Evolutionary conservation across 352 stramenopile genomes (phyloP).

Genomic region (Blastocystis sp.): DNA sequence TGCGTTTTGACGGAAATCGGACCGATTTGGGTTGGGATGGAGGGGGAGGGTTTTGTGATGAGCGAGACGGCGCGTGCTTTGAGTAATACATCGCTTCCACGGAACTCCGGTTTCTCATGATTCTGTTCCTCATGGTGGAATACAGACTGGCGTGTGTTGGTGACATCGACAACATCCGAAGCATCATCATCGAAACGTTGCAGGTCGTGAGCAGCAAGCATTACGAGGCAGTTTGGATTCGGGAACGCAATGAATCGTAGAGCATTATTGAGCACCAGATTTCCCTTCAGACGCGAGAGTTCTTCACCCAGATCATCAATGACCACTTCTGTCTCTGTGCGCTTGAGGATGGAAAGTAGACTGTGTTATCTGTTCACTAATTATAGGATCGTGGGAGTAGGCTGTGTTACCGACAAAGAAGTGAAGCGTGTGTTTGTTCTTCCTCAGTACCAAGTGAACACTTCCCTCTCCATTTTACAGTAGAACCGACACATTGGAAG

Average conservation of each 20-base stretch:
- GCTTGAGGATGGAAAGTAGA: background rate
- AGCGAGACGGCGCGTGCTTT: no score
- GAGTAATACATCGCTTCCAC: no score
- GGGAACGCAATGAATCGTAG: background rate
- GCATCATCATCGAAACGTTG: background rate
- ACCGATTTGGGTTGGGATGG: no score
- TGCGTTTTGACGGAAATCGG: no score
- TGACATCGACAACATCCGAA: background rate
- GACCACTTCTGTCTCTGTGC: slow-evolving; percentile 24
- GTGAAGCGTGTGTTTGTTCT: slow-evolving; percentile 41
- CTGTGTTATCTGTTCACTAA: background rate
- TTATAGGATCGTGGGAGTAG: slow-evolving; percentile 37
- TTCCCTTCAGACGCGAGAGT: background rate
- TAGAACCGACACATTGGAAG: background rate
- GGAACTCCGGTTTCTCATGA: no score
- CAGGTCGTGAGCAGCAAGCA: background rate
- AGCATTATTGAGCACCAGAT: background rate
- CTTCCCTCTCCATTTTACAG: background rate
- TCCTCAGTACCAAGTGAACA: background rate
- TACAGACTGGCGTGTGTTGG: background rate
- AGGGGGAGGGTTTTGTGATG: no score
- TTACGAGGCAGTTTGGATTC: background rate
- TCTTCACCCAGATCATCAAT: background rate
- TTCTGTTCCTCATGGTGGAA: no score
- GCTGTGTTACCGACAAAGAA: background rate